Evolutionary conservation across 331 rosid species (phyloP).

Genomic region (Malus hybrid): DNA sequence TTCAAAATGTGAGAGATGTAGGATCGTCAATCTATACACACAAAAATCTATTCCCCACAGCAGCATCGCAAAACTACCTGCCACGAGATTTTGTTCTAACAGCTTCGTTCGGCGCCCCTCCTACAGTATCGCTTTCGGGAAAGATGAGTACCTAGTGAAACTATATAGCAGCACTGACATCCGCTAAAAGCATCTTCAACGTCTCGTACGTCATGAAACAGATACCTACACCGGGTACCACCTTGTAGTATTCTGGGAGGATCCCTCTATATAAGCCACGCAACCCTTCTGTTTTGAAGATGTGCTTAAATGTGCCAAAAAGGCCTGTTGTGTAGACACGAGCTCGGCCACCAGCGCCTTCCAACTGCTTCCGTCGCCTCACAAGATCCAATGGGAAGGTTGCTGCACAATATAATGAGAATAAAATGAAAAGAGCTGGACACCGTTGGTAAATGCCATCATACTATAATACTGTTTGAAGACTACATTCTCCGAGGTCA

Average conservation of each 20-base stretch:
- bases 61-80: conserved; percentile 28
- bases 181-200: conserved; percentile 66
- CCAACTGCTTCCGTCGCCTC: conserved; percentile 92
- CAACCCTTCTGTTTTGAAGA: conserved; percentile 69
- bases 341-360: conserved; percentile 94
- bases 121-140: not conserved
- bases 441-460: not conserved
- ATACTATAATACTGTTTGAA: not conserved
- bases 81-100: conserved; percentile 34
- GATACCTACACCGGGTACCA: conserved; percentile 95
- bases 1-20: not conserved
- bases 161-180: conserved; percentile 29
- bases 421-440: conserved; percentile 22
- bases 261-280: conserved; percentile 86
- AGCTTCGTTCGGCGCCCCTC: conserved; percentile 7
- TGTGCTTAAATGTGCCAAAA: conserved; percentile 64
- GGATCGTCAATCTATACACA: conserved; percentile 35
- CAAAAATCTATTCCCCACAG: conserved; percentile 41
- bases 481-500: conserved; percentile 6
- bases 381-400: conserved; percentile 97
- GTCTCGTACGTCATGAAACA: conserved; percentile 97
- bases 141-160: not conserved
- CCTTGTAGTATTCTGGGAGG: conserved; percentile 94
- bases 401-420: conserved; percentile 51
- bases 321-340: conserved; percentile 75